Evolutionary conservation across 1,284 basidiomycete species (phyloP).

Genomic region (Mycena sp.): DNA sequence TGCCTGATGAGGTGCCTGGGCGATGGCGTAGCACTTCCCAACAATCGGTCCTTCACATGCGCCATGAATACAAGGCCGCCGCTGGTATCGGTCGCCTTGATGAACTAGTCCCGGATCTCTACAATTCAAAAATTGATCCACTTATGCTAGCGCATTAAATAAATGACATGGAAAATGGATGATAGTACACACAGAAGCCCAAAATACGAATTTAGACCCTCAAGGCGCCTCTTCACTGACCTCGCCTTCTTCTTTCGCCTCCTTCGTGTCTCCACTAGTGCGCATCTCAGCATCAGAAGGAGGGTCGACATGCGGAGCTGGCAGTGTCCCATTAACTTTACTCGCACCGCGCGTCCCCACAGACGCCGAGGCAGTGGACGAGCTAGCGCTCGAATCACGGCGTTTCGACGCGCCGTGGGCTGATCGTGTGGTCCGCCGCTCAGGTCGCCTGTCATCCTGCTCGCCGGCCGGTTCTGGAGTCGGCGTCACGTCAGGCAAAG

Average conservation of each 20-base stretch:
- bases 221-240: conserved; percentile 51
- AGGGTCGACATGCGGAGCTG: conserved; percentile 7
- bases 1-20: too few species aligned
- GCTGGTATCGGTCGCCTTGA: too few species aligned
- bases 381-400: conserved; percentile 49
- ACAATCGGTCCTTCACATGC: neutral
- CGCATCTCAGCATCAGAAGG: conserved; percentile 15
- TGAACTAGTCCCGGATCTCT: neutral
- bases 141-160: neutral
- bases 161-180: conserved; percentile 1
- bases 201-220: neutral
- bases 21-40: too few species aligned
- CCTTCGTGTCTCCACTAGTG: conserved; percentile 17
- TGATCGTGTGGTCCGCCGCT: conserved; percentile 59
- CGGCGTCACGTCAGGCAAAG: conserved; percentile 43
- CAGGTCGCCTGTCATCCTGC: conserved; percentile 44
- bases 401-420: conserved; percentile 51
- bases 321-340: conserved; percentile 21
- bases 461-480: conserved; percentile 42
- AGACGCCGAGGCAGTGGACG: conserved; percentile 50
- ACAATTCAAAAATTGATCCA: neutral
- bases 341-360: conserved; percentile 26
- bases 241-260: conserved; percentile 57
- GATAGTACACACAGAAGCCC: conserved; percentile 3
- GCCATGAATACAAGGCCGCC: neutral